Conservation (phyloP, 139 green algal genomes). For the Nannochloris sp. region DNA sequence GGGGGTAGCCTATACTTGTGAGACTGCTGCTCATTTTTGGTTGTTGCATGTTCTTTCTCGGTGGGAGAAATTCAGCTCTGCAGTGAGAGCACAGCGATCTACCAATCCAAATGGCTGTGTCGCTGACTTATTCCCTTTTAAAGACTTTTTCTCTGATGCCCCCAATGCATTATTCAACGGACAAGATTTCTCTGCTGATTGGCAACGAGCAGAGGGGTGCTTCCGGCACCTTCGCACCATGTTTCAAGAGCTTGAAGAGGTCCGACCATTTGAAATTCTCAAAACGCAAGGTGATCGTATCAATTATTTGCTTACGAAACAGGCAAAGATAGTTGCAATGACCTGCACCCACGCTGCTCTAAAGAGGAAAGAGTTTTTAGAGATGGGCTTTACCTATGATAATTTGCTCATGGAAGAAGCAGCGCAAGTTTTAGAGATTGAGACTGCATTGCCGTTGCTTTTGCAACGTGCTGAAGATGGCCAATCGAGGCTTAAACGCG, state of each 20-base stretch:
- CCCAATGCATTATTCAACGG: slow-evolving; percentile 69
- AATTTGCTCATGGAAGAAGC: slow-evolving; percentile 97
- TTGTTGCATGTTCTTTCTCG: slow-evolving; percentile 87
- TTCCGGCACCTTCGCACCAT: slow-evolving; percentile 83
- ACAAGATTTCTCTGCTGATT: neutral
- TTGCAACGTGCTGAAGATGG: slow-evolving; percentile 57
- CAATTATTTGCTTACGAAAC: slow-evolving; percentile 95
- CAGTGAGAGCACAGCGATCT: slow-evolving; percentile 17
- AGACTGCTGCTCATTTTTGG: slow-evolving; percentile 95
- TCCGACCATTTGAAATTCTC: slow-evolving; percentile 94
- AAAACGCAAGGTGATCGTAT: slow-evolving; percentile 56
- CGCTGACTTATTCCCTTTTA: slow-evolving; percentile 84
- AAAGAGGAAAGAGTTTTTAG: slow-evolving; percentile 90
- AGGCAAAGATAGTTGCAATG: slow-evolving; percentile 99
- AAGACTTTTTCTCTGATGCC: slow-evolving; percentile 79
- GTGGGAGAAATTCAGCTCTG: slow-evolving; percentile 66
- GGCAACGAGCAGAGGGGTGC: slow-evolving; percentile 57
- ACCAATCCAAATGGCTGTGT: neutral
- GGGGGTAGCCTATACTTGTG: slow-evolving; percentile 87
- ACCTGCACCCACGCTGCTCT: slow-evolving; percentile 97
- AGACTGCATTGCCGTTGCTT: slow-evolving; percentile 98
- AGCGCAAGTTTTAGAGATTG: slow-evolving; percentile 96
- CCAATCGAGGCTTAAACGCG: slow-evolving; percentile 60
- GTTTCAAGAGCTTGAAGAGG: slow-evolving; percentile 96
- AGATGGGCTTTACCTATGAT: slow-evolving; percentile 94